Base-by-base conservation (phyloP, 257 asterid genomes). In the Petrea volubilis region DNA sequence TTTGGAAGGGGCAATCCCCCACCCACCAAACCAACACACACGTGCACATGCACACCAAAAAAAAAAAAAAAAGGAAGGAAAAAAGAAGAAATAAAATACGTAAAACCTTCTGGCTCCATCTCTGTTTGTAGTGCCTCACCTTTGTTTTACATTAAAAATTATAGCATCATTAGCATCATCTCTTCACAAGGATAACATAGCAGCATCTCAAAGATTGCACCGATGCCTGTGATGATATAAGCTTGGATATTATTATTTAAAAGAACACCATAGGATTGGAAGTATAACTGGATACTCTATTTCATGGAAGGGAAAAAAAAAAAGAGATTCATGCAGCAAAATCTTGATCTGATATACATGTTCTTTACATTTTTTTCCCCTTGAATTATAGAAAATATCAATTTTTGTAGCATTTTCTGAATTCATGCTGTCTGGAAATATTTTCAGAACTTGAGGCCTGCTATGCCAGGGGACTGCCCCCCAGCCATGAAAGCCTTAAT, bases 401-500 rank as follows among this genome's bases (percentile, higher is more conserved):
- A 20, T 56, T 44, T 43, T 60, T 2, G 14, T 9, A 28, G 7
- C 9, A 18, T 33, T 23, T 52, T 23, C 55, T 64, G 38, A 71
- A 68, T 15, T 47, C 50, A 70, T 27, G 7, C 14, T 33, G 10
- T 43, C 17, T 76, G 58, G 2, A 40, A 28, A 72, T 74, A 41
- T 2, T 85, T 78, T 27, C 89, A 92, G 96, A 85, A 89, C 72
- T 43, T 79, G 82, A 84, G 97, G 80, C 99, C 99, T 29, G 23
- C 61, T 31, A 57, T 94, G 24, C 98, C 97, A 1, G 71, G 6
- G 64, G 80, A 73, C 41, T 94, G 97, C 70, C 87, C 92, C 1
- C 84, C 80, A 31, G 92, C 92, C 57, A 84, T 94, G 93, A 87
- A 79, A 79, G 89, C 89, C n/a, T 78, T 94, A 56, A 86, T 94